Evolutionary conservation across 495 filamentous ascomycete genomes (phyloP), one percentile per base, ranked within the genome.

Genomic region (Hyaloscypha finlandica): DNA sequence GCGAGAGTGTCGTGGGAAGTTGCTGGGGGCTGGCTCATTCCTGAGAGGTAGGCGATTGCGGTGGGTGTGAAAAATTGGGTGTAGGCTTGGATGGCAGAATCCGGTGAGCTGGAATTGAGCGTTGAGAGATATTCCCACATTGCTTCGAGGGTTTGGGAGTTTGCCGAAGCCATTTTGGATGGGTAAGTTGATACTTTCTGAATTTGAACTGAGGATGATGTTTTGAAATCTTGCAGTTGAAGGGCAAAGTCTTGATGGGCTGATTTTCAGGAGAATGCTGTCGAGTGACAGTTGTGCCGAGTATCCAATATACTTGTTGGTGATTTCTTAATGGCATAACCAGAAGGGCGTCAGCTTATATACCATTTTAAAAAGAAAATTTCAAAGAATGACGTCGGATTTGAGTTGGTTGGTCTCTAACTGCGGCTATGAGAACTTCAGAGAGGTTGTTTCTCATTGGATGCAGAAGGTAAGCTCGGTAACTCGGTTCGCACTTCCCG

Each of bases 121-220:
- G 58, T 9, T 16, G 58, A 16, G 20, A 60, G n/a, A 30, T 33
- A 37, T 14, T 14, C 33, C 58, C 58, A 60, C 58, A 60, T 60
- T 16, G 9, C 29, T 8, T 60, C 58, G 58, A 60, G 58, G 12
- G 30, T 33, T 22, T 30, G n/a, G 31, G 58, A 32, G n/a, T 35
- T 60, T 22, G 30, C 11, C 9, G 58, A 60, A 8, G 58, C 29
- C 58, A 60, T 60, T 39, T 60, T 60, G 42, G 4, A 19, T 4
- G 4, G 11, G 42, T 19, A 48, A 37, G 42, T 16, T 16, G 11
- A 12, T 19, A 48, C 4, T 6, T 16, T 4, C 8, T 3, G 42
- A 48, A 6, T 4, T 48, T 48, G 42, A 48, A 19, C 12, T 37
- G 35, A 14, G 16, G 42, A 6, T 48, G 35, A 48, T 19, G 11